A percentile compares a stretch with the other conserved stretches of the same genome.
These are phyloP conservation scores for Aspergillus incahuasiensis DNA, from an alignment of 495 filamentous ascomycete species.

Conservation along the genomic window DNA sequence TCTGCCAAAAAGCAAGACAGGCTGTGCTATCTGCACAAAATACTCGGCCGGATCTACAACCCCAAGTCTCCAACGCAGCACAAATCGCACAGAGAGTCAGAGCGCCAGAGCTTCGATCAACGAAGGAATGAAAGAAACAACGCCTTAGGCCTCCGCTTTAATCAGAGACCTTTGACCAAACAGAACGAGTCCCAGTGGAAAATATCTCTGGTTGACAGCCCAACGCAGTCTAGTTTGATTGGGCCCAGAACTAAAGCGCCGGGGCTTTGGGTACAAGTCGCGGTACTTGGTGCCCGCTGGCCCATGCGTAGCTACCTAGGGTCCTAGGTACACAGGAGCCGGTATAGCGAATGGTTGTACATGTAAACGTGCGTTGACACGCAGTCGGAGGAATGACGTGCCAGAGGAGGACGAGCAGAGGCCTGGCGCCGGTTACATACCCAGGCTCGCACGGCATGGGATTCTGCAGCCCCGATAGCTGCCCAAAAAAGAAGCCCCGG, in stretches of 20 bases:
- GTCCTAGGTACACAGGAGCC: not conserved
- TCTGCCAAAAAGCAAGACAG: not conserved
- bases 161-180: conserved; percentile 8
- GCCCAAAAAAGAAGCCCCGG: conserved; percentile 24
- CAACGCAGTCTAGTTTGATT: conserved; percentile 13
- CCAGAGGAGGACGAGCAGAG: conserved; percentile 12
- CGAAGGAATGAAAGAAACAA: not conserved
- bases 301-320: not conserved
- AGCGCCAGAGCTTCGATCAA: not conserved
- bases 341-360: conserved; percentile 10
- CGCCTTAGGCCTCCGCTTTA: conserved; percentile 4
- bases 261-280: conserved; percentile 11
- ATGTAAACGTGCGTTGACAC: conserved; percentile 3
- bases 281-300: not conserved
- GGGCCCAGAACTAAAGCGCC: conserved; percentile 9
- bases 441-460: conserved; percentile 20
- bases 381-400: conserved; percentile 23
- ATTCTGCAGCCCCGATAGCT: conserved; percentile 25
- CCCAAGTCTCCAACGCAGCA: not conserved
- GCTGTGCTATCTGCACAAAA: not conserved
- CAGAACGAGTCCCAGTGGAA: conserved; percentile 5
- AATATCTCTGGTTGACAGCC: conserved; percentile 7
- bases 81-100: not conserved
- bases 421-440: conserved; percentile 13
- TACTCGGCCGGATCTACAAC: not conserved